phyloP scores from a whole-genome alignment of 257 asterid species.

The Solanum pinnatisectum region DNA sequence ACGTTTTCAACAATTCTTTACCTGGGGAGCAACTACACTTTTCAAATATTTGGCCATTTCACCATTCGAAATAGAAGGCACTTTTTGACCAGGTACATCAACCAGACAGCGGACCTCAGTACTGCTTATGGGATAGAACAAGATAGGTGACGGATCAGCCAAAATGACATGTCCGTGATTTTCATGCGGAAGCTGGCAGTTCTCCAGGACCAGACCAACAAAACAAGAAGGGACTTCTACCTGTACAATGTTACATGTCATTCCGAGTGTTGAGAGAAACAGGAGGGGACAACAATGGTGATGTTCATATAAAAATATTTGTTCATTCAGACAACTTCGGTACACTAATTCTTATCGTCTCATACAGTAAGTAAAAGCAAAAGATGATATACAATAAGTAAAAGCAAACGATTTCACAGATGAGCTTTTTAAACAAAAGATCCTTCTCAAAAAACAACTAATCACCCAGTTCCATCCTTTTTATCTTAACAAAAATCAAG shows the following conservation, averaged over 20 bases:
- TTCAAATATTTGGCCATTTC: conserved; percentile 48
- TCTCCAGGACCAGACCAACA: conserved; percentile 46
- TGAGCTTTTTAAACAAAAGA: background rate
- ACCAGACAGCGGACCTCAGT: conserved; percentile 45
- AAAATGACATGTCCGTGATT: conserved; percentile 51
- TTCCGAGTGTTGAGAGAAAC: background rate
- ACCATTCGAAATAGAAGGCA: conserved; percentile 43
- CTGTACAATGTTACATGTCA: conserved; percentile 9
- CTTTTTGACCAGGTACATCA: conserved; percentile 57
- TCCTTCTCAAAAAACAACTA: background rate
- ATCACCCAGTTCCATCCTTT: background rate
- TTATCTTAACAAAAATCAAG: background rate
- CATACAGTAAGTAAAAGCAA: background rate
- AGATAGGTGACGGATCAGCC: conserved; percentile 46
- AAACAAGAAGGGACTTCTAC: conserved; percentile 54
- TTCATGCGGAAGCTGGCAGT: conserved; percentile 41
- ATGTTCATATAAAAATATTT: background rate
- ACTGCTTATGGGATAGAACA: conserved; percentile 50
- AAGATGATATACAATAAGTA: background rate
- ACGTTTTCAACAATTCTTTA: background rate
- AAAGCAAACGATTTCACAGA: background rate
- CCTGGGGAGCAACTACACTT: conserved; percentile 50
- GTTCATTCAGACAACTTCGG: background rate
- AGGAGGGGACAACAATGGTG: background rate
- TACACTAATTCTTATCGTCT: background rate